Evolutionary conservation across 768 basidiomycete species (phyloP).

Genomic region (Kwoniella sp.): DNA sequence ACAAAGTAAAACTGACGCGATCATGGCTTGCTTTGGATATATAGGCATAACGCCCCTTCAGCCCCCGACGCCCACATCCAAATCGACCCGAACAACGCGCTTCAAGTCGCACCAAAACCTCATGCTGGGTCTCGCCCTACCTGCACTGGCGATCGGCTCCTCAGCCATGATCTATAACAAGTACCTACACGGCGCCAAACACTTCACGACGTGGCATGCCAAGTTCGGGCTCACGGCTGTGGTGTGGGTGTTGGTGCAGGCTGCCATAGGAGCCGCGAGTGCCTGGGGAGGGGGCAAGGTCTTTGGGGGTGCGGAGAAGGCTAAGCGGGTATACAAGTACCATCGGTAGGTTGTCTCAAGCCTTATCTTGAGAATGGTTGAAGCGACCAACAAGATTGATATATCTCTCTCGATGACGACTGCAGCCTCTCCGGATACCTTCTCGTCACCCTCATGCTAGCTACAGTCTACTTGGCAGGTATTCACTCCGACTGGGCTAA

Average conservation of each 20-base stretch:
- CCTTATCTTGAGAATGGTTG: slow-evolving; percentile 7
- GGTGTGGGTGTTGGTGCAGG: slow-evolving; percentile 66
- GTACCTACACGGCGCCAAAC: slow-evolving; percentile 59
- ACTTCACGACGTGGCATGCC: slow-evolving; percentile 76
- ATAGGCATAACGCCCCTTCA: slow-evolving; percentile 58
- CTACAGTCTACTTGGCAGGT: slow-evolving; percentile 72
- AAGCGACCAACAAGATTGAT: no score
- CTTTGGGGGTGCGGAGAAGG: slow-evolving; percentile 72
- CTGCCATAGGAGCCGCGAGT: slow-evolving; percentile 69
- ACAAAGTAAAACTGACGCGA: background rate
- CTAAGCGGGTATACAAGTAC: slow-evolving; percentile 80
- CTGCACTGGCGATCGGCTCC: slow-evolving; percentile 65
- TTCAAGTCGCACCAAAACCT: slow-evolving; percentile 71
- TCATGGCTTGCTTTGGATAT: background rate
- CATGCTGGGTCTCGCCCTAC: slow-evolving; percentile 64
- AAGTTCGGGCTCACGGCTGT: slow-evolving; percentile 72
- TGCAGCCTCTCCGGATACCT: slow-evolving; percentile 72
- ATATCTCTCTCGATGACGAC: no score
- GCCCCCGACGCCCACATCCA: slow-evolving; percentile 69
- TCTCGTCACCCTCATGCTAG: slow-evolving; percentile 65
- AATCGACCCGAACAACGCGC: slow-evolving; percentile 63
- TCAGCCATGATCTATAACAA: slow-evolving; percentile 70
- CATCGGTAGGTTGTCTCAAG: slow-evolving; percentile 60
- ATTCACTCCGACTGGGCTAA: slow-evolving; percentile 67
- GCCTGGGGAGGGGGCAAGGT: slow-evolving; percentile 73